Evolutionary conservation across 1,284 basidiomycete genomes (phyloP), one percentile per base, ranked within the genome.

Genomic region (Papiliotrema fonsecae): DNA sequence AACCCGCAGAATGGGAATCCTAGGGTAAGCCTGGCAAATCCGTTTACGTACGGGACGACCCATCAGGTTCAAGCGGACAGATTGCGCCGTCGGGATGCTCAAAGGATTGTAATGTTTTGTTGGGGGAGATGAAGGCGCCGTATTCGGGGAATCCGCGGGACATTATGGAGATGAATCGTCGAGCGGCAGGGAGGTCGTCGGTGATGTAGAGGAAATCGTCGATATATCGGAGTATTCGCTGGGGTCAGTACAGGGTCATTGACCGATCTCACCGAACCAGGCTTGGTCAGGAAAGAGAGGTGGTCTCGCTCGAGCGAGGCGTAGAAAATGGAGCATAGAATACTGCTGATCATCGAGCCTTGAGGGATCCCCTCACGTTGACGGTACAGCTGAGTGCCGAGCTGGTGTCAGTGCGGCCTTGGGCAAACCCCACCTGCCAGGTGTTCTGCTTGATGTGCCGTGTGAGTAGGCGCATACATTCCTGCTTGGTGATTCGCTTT

Each of bases 141-240:
- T 97, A 97, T 61, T 91, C 86, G 1, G 87, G 86, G 58, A 92
- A 88, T 1, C 91, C 93, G 64, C 78, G 61, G n/a, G 81, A 76
- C 88, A 99, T 96, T 55, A 79, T 79, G 6, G 79, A 69, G 37
- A 97, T 74, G 69, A 97, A 97, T 0, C 72, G 75, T 30, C 67
- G 75, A 0, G 94, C 96, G 53, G 81, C 79, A 2, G 57, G 45
- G 1, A 76, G 75, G 52, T 80, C 80, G 1, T 88, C 86, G 3
- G 91, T 90, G 47, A 99, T 77, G 58, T 88, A 86, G 22, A 98
- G 75, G 64, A 97, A 98, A 68, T 99, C 96, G 63, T 99, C 96
- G 22, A 94, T 85, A 54, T 93, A 80, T 44, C 96, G 80, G 44
- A 97, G 74, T 2, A 97, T 75, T 2, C 85, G 65, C 89, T 94